Evolutionary conservation across 2,329 filamentous ascomycete genomes (phyloP).

Genomic region (Pseudopithomyces maydicus): DNA sequence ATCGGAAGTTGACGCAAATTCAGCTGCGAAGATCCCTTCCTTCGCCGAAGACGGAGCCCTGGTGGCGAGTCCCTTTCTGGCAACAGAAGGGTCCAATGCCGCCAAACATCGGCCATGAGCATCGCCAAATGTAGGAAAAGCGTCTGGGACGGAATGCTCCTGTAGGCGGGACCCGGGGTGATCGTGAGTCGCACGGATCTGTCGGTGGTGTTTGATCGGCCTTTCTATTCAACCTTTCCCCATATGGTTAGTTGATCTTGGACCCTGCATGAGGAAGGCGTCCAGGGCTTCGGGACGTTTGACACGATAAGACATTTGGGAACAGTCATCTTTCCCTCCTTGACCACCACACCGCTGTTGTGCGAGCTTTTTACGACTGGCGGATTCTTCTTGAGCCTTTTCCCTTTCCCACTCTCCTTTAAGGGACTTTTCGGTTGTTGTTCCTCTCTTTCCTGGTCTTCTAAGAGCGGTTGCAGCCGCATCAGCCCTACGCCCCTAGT

Average conservation of each 20-base stretch:
- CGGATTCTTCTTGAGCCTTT: neutral
- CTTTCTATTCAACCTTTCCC: neutral
- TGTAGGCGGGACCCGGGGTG: neutral
- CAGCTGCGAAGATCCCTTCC: slow-evolving; percentile 8
- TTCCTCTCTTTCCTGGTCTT: neutral
- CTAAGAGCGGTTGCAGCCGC: neutral
- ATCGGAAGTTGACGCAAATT: slow-evolving; percentile 1
- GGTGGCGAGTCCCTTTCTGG: slow-evolving; percentile 5
- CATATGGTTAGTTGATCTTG: neutral
- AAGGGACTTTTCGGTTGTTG: neutral
- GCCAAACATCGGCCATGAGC: neutral
- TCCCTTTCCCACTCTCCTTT: neutral
- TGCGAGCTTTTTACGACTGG: neutral
- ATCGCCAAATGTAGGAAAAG: neutral
- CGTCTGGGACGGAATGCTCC: neutral
- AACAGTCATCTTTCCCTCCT: slow-evolving; percentile 7
- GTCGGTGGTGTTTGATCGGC: slow-evolving; percentile 1
- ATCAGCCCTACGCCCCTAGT: slow-evolving; percentile 1
- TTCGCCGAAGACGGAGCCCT: neutral
- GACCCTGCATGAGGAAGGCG: slow-evolving; percentile 10
- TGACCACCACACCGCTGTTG: neutral
- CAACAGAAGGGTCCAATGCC: neutral
- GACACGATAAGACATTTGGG: slow-evolving; percentile 1
- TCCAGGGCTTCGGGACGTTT: slow-evolving; percentile 1
- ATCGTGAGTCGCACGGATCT: neutral